A percentile compares a stretch with the other conserved stretches of the same genome.
Evolutionary conservation across 257 asterid species (phyloP).

Genomic region (Plectranthus barbatus): DNA sequence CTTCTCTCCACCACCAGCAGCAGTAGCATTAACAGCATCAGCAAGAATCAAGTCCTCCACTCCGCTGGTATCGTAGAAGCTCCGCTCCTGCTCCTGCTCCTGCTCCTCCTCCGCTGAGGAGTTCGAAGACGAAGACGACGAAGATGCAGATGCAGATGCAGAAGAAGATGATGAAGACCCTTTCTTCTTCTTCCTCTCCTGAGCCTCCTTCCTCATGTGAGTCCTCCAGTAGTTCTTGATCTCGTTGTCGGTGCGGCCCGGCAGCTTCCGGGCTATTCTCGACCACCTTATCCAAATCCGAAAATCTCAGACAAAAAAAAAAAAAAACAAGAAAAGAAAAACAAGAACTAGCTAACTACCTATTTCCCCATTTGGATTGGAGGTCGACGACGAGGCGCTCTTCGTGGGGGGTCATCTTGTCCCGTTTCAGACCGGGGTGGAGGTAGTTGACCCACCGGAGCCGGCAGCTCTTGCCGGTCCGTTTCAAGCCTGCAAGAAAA

Average conservation of each 20-base stretch:
- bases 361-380: conserved; percentile 82
- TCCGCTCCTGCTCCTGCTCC: conserved; percentile 28
- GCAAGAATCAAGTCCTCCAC: background rate
- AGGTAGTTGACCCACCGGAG: conserved; percentile 94
- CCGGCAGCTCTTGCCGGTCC: conserved; percentile 96
- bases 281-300: conserved; percentile 53
- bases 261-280: conserved; percentile 70
- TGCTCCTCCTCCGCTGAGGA: conserved; percentile 20
- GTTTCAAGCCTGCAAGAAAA: conserved; percentile 61
- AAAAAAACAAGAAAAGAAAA: no score
- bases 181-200: conserved; percentile 48
- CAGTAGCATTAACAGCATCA: no score
- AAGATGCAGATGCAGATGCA: conserved; percentile 35
- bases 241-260: conserved; percentile 92
- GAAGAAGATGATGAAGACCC: conserved; percentile 18
- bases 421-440: conserved; percentile 78
- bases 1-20: conserved; percentile 7
- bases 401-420: conserved; percentile 71
- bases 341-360: conserved; percentile 32
- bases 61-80: conserved; percentile 58
- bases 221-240: conserved; percentile 92
- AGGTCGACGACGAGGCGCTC: conserved; percentile 69
- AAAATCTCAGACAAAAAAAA: no score
- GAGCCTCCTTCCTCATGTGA: conserved; percentile 76
- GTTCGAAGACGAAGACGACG: conserved; percentile 10